Evolutionary conservation across 768 basidiomycete genomes (phyloP).

Genomic region (Collybia mongolica): DNA sequence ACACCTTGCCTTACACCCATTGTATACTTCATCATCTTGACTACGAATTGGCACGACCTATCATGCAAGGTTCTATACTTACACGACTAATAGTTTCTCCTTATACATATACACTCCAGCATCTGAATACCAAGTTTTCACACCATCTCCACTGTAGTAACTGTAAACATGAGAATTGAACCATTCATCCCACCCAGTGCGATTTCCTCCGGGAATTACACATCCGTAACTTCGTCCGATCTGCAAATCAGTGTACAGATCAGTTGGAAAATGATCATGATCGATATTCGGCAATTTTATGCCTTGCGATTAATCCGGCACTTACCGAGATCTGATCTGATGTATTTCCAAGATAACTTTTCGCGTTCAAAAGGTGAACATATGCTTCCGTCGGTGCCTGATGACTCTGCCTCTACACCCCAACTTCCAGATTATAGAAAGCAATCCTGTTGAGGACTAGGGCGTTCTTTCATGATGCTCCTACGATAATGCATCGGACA

Average conservation of each 20-base stretch:
- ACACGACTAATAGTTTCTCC: too few relatives aligned
- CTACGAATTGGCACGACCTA: not conserved
- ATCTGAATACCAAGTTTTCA: not conserved
- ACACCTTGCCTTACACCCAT: not conserved
- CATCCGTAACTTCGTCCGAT: slow-evolving; percentile 18
- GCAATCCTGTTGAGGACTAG: not conserved
- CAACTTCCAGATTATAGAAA: not conserved
- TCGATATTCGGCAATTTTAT: slow-evolving; percentile 28
- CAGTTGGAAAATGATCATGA: slow-evolving; percentile 30
- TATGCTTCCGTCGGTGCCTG: slow-evolving; percentile 32
- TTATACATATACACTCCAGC: not conserved
- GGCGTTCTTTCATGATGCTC: not conserved
- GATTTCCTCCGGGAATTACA: slow-evolving; percentile 7
- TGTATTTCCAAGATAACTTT: slow-evolving; percentile 6
- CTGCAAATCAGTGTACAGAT: slow-evolving; percentile 23
- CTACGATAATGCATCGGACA: not conserved
- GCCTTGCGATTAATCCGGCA: slow-evolving; percentile 15
- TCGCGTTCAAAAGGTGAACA: not conserved
- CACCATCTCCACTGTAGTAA: slow-evolving; percentile 4
- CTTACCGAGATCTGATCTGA: slow-evolving; percentile 18
- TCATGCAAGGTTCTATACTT: not conserved
- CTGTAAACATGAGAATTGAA: not conserved
- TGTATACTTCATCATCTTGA: not conserved
- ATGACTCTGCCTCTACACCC: not conserved
- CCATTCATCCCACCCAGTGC: slow-evolving; percentile 1